Evolutionary conservation across 2,329 filamentous ascomycete species (phyloP).

Genomic region (Ampelomyces quisqualis): DNA sequence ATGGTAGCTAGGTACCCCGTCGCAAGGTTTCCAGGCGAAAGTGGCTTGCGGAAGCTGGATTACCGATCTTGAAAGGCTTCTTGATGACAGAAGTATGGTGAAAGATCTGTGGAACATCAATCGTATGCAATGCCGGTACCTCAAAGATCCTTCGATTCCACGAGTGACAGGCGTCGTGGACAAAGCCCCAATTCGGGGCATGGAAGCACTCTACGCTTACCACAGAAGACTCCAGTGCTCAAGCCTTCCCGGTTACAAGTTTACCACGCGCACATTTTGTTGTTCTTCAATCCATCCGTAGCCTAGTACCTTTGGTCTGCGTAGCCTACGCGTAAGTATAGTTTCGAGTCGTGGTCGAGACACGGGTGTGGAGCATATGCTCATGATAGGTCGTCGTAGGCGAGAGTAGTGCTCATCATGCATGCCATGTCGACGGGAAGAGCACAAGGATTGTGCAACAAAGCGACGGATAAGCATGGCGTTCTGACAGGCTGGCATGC

Average conservation of each 20-base stretch:
- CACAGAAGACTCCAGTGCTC: no score
- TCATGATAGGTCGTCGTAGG: slow-evolving; percentile 9
- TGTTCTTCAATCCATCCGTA: no score
- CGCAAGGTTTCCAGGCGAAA: no score
- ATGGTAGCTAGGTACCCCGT: no score
- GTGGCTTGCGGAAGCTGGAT: no score
- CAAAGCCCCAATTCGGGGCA: no score
- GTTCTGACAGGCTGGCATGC: slow-evolving; percentile 1
- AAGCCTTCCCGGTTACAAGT: no score
- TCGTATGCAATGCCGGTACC: neutral
- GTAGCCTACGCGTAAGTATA: neutral
- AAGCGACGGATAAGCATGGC: slow-evolving; percentile 4
- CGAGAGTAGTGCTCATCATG: slow-evolving; percentile 5
- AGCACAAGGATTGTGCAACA: slow-evolving; percentile 7
- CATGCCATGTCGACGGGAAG: slow-evolving; percentile 5
- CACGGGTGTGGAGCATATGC: slow-evolving; percentile 7
- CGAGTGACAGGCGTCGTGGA: no score
- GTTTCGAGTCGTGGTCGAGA: neutral
- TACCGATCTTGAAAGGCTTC: neutral
- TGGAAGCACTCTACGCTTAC: no score
- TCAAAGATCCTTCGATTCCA: no score
- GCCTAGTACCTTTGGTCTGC: no score
- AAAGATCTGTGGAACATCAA: neutral
- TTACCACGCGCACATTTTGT: no score
- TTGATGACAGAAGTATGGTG: slow-evolving; percentile 1